Conservation (phyloP, 1,139 yeast genomes). For the Hyphopichia burtonii region DNA sequence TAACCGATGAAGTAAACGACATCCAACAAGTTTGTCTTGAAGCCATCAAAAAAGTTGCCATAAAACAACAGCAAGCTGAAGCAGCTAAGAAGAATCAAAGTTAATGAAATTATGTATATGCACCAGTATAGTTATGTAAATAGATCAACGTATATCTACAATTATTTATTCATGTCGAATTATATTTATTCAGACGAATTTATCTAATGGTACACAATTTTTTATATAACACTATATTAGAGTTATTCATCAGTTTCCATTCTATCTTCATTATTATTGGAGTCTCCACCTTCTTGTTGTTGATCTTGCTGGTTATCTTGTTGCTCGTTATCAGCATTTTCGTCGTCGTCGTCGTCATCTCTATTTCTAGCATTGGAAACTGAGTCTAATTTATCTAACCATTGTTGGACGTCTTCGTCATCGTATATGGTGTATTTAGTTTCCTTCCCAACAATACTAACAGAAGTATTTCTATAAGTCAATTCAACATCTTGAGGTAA, state of each 20-base stretch:
- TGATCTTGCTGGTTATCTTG: conserved; percentile 11
- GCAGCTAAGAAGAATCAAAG: conserved; percentile 1
- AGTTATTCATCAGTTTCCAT: conserved; percentile 55
- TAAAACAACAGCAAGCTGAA: conserved; percentile 29
- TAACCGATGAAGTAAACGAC: conserved; percentile 46
- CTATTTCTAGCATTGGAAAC: conserved; percentile 52
- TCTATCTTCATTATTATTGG: conserved; percentile 30
- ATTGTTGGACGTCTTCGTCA: conserved; percentile 79
- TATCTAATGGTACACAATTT: not conserved
- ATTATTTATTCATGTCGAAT: too few relatives aligned
- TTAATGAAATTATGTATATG: not conserved
- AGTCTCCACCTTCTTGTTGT: conserved; percentile 12
- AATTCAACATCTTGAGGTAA: conserved; percentile 92
- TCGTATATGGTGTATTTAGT: conserved; percentile 74
- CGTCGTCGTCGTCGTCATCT: conserved; percentile 37
- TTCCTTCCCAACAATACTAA: conserved; percentile 86
- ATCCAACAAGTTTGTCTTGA: conserved; percentile 52
- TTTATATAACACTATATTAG: not conserved
- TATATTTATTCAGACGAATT: not conserved
- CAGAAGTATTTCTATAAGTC: conserved; percentile 79
- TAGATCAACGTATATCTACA: too few relatives aligned
- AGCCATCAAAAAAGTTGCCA: conserved; percentile 54
- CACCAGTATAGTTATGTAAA: too few relatives aligned
- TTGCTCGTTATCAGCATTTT: conserved; percentile 20
- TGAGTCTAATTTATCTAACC: conserved; percentile 69